Conservation (phyloP, 768 basidiomycete species). For the Paxillus rubicundulus region DNA sequence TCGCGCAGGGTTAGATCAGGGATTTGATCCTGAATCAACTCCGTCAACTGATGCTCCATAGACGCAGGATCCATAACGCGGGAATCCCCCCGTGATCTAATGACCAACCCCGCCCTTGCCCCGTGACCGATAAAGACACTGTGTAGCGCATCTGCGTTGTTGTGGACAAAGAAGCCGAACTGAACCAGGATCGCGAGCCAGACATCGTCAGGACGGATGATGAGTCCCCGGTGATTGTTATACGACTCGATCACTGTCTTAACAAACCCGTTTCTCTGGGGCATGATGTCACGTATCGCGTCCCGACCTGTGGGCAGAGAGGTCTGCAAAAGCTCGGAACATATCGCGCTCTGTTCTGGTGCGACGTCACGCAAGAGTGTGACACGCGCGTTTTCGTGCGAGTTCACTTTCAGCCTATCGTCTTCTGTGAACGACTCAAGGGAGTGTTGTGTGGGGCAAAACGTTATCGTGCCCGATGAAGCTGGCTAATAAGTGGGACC, state of each 20-base stretch:
- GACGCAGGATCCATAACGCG: slow-evolving; percentile 32
- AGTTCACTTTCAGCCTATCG: slow-evolving; percentile 25
- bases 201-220: slow-evolving; percentile 49
- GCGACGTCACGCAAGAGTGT: slow-evolving; percentile 21
- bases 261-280: slow-evolving; percentile 35
- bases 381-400: slow-evolving; percentile 16
- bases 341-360: slow-evolving; percentile 20
- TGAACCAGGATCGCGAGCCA: slow-evolving; percentile 39
- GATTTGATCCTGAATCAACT: slow-evolving; percentile 23
- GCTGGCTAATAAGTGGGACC: slow-evolving; percentile 1
- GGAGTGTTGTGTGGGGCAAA: slow-evolving; percentile 18
- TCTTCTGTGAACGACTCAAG: slow-evolving; percentile 32
- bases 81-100: slow-evolving; percentile 19
- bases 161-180: slow-evolving; percentile 41
- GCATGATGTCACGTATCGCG: slow-evolving; percentile 27
- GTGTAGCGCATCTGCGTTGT: slow-evolving; percentile 33
- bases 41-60: slow-evolving; percentile 23
- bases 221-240: slow-evolving; percentile 36
- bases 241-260: slow-evolving; percentile 35
- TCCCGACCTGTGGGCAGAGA: slow-evolving; percentile 22
- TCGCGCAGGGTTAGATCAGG: slow-evolving; percentile 28
- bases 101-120: slow-evolving; percentile 24
- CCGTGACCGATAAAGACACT: slow-evolving; percentile 28
- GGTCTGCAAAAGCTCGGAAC: slow-evolving; percentile 27
- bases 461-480: slow-evolving; percentile 16